Evolutionary conservation across 129 eudicot species (phyloP), one percentile per base, ranked within the genome.

Genomic region (Flaveria robusta): DNA sequence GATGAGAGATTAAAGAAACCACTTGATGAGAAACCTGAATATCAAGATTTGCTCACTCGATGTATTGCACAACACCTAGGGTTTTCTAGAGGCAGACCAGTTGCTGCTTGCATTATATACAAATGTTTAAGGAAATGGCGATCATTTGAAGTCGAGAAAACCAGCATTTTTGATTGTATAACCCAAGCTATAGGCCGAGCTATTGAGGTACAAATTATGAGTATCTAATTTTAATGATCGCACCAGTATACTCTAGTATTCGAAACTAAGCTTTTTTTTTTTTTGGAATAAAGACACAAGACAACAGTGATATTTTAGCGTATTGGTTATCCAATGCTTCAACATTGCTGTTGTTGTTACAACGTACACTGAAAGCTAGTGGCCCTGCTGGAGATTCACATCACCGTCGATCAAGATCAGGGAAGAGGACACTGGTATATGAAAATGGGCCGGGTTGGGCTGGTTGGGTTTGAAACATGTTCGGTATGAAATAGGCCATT

Each of bases 321-420:
- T 94, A 94, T 83, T 94, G 99, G 97, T 83, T 94, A 72, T 91
- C 96, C 74, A 94, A 91, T 82, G 88, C 92, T 43, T 94, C 99
- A 46, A 89, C 93, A 18, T 66, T 94, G 78, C 73, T 94, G 81
- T 55, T 91, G 77, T 81, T 94, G 73, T 78, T 94, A 77, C 97
- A 94, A 78, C 85, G 86, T 29, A 89, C 99, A 31, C 77, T 91
- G 22, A 94, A 89, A 86, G 89, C 86, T 65, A 70, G 87, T 71
- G 96, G 88, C 23, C 83, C 85, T 74, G 85, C 87, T 77, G 99
- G 96, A 43, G 74, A 81, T 43, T 82, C 83, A 68, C 87, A 86
- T 59, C 89, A 85, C 51, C 84, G 94, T 13, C 86, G 96, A 66
- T 66, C 94, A 45, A 74, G 92, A 46, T 89, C 98, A 39, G 96